These are phyloP conservation scores for Xylogone sp. DNA, from an alignment of 2,329 filamentous ascomycete species.

Conservation along the genomic window DNA sequence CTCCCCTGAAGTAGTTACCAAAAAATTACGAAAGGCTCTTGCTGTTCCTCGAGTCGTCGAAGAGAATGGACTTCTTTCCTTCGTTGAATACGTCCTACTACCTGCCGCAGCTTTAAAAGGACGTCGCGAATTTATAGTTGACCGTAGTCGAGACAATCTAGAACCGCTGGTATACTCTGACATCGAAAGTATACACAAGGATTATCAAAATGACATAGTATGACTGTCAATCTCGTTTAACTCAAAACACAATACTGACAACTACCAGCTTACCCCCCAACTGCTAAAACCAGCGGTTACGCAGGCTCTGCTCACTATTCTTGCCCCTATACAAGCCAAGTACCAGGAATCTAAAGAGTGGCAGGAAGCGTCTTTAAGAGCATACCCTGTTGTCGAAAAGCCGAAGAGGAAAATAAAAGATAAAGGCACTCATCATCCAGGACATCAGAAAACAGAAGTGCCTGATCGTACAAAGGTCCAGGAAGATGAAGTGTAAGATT, in stretches of 20 bases:
- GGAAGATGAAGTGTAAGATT: too few species aligned
- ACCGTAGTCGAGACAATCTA: accelerated
- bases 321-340: constrained; percentile 72
- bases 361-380: constrained; percentile 72
- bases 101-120: neutral
- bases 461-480: too few species aligned
- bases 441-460: too few species aligned
- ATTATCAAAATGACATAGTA: constrained; percentile 63
- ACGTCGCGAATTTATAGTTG: constrained; percentile 11
- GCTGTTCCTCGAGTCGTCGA: constrained; percentile 73
- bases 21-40: constrained; percentile 83
- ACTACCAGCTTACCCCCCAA: constrained; percentile 70
- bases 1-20: constrained; percentile 64
- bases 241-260: constrained; percentile 5
- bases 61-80: constrained; percentile 67
- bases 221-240: constrained; percentile 18
- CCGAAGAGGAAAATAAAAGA: constrained; percentile 59
- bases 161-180: constrained; percentile 2
- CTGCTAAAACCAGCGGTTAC: constrained; percentile 81
- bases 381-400: constrained; percentile 79
- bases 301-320: constrained; percentile 66
- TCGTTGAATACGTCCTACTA: constrained; percentile 33
- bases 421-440: neutral
- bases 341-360: constrained; percentile 72
- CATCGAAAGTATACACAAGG: constrained; percentile 14